phyloP scores from a whole-genome alignment of 2,329 filamentous ascomycete genomes.

The Pezicula rhizophila region DNA sequence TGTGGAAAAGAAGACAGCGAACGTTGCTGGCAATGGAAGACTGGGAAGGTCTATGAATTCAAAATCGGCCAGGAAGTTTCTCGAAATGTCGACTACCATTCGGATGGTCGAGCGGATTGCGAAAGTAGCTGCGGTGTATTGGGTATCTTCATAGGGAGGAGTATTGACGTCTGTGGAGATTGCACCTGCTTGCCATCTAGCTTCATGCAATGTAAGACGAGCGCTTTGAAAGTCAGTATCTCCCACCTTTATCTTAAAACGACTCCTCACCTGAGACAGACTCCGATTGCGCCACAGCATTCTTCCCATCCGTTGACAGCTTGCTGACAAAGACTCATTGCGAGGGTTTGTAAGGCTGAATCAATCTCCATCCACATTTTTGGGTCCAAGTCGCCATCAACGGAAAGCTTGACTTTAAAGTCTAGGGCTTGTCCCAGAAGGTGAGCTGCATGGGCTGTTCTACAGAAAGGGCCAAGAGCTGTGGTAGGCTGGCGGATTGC shows the following conservation, averaged over 20 bases:
- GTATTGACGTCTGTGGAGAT: neutral
- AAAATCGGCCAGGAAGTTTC: conserved; percentile 15
- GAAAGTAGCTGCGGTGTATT: conserved; percentile 10
- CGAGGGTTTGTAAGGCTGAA: conserved; percentile 7
- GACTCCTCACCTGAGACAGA: conserved; percentile 11
- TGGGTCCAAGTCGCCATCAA: conserved; percentile 7
- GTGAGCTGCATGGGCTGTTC: conserved; percentile 13
- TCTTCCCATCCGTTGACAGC: conserved; percentile 19
- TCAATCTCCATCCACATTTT: conserved; percentile 7
- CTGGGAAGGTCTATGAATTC: conserved; percentile 14
- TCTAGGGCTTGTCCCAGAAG: conserved; percentile 14
- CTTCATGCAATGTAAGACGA: conserved; percentile 14
- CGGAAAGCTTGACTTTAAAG: conserved; percentile 8
- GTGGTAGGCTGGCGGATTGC: conserved; percentile 13
- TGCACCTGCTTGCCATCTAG: neutral
- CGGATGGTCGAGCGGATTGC: conserved; percentile 14
- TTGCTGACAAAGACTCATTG: conserved; percentile 10
- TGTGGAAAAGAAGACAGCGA: conserved; percentile 13
- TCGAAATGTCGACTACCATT: conserved; percentile 17
- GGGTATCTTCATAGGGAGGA: neutral
- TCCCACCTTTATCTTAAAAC: neutral
- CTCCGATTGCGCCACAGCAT: conserved; percentile 17
- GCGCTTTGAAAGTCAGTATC: conserved; percentile 10
- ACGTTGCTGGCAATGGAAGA: conserved; percentile 16
- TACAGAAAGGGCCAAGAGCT: conserved; percentile 16